These are phyloP conservation scores for Astragalus membranaceus DNA, from an alignment of 306 rosid genomes.

Conservation along the genomic window DNA sequence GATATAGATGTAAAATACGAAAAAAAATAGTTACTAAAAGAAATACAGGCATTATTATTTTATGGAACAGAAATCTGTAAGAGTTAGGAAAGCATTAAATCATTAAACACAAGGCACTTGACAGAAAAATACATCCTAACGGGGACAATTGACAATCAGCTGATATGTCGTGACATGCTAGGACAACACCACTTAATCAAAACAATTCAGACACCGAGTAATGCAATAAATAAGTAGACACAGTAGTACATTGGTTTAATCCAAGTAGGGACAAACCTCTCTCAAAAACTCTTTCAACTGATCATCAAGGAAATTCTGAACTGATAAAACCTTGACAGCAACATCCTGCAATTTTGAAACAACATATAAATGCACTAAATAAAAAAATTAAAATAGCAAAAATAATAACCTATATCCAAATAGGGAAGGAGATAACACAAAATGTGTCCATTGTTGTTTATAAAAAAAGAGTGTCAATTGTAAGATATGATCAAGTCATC, in stretches of 20 bases:
- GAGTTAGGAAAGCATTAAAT: neutral
- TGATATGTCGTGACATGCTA: neutral
- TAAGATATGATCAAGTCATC: neutral
- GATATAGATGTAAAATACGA: neutral
- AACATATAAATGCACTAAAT: neutral
- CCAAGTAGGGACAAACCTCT: conserved; percentile 48
- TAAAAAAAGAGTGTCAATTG: too few relatives aligned
- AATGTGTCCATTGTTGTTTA: neutral
- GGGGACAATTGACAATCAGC: neutral
- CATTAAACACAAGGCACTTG: neutral
- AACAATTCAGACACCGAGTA: neutral
- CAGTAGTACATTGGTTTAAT: neutral
- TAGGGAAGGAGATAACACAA: neutral
- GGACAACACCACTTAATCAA: neutral
- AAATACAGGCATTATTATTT: neutral
- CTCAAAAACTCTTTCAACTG: conserved; percentile 84
- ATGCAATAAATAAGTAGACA: neutral
- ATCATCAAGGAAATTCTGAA: conserved; percentile 84
- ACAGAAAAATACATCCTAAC: neutral
- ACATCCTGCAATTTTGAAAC: conserved; percentile 59
- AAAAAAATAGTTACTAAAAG: neutral
- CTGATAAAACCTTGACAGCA: conserved; percentile 82
- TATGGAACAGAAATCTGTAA: neutral
- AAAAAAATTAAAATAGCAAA: neutral
- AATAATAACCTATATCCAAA: neutral